Evolutionary conservation across 192 early-diverging fungal genomes (phyloP).

Genomic region (Phycomyces nitens): DNA sequence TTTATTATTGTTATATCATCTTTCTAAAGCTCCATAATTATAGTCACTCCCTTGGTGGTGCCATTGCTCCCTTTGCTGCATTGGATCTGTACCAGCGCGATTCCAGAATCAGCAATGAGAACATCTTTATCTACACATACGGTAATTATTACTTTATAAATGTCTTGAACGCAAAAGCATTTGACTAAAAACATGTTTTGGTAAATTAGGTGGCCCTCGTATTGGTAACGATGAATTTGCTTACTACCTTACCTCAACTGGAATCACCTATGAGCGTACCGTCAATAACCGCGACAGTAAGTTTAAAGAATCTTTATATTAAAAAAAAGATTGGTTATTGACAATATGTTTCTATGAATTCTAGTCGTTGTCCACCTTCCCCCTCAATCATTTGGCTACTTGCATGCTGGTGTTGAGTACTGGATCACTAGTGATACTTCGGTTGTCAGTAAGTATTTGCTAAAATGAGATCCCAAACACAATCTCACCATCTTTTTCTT

Average conservation of each 20-base stretch:
- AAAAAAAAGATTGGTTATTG: too few species aligned
- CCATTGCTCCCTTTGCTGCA: conserved; percentile 18
- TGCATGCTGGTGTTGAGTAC: conserved; percentile 27
- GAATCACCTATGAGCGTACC: neutral
- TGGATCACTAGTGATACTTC: conserved; percentile 15
- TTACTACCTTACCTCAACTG: conserved; percentile 10
- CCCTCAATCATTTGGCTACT: conserved; percentile 13
- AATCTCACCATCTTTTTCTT: neutral
- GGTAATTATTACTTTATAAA: conserved; percentile 13
- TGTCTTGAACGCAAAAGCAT: too few species aligned
- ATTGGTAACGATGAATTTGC: conserved; percentile 12
- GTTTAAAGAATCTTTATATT: neutral
- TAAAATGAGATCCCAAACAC: neutral
- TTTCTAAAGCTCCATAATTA: too few species aligned
- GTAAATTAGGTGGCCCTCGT: conserved; percentile 17
- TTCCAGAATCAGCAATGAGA: conserved; percentile 1
- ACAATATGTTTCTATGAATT: neutral
- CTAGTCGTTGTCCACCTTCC: conserved; percentile 26
- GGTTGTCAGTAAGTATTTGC: conserved; percentile 12
- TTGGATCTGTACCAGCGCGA: conserved; percentile 30
- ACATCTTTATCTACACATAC: conserved; percentile 22
- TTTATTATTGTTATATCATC: neutral
- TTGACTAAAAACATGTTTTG: too few species aligned
- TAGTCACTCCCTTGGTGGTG: conserved; percentile 34
- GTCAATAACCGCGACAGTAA: conserved; percentile 16